Conservation (phyloP, 192 early-diverging fungal species). For the Dispira parvispora region DNA sequence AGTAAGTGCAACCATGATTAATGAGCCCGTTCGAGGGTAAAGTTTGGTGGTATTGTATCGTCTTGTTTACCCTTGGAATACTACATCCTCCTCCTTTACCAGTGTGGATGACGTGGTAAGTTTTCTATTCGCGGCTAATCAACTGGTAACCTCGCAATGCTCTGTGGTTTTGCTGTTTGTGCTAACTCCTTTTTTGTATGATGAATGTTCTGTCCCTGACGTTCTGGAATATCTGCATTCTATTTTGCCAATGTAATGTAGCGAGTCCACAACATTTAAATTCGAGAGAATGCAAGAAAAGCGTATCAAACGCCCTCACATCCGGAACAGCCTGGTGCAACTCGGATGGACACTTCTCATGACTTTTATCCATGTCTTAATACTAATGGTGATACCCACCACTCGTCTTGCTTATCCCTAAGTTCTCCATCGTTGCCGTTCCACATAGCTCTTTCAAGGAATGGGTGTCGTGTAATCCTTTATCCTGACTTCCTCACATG, state of each 20-base stretch:
- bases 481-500: too few relatives aligned
- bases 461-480: too few relatives aligned
- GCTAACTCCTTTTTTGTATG: background rate
- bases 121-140: background rate
- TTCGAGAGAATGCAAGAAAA: background rate
- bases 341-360: background rate
- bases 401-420: background rate
- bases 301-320: background rate
- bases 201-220: too few relatives aligned
- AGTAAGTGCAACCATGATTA: background rate
- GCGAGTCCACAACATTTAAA: background rate
- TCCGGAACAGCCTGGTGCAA: background rate
- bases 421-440: too few relatives aligned
- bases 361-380: background rate
- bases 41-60: background rate
- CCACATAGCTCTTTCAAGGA: too few relatives aligned
- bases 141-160: background rate
- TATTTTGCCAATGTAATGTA: background rate
- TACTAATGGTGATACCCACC: slow-evolving; percentile 1
- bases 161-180: background rate
- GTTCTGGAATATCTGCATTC: too few relatives aligned
- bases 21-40: background rate
- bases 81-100: background rate
- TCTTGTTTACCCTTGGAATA: background rate
- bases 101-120: background rate